Conservation (phyloP, 1,139 yeast species). For the Arxiozyma bovina region DNA sequence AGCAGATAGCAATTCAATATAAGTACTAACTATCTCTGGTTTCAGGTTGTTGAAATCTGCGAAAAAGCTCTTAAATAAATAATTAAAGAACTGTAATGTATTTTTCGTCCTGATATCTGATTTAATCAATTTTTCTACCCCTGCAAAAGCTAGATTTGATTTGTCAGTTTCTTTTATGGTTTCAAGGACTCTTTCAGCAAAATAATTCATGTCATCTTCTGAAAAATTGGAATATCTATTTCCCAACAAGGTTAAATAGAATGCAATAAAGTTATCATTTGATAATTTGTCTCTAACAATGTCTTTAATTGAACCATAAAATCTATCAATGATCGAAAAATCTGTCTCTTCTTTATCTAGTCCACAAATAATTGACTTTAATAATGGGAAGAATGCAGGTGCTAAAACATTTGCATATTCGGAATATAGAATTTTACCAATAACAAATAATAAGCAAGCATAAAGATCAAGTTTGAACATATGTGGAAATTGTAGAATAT, state of each 20-base stretch:
- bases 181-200: not conserved
- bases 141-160: not conserved
- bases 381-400: slow-evolving; percentile 47
- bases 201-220: slow-evolving; percentile 4
- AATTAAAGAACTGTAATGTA: not conserved
- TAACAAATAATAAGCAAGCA: slow-evolving; percentile 57
- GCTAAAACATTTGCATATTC: slow-evolving; percentile 34
- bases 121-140: not conserved
- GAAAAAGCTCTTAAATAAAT: not conserved
- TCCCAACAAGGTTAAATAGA: slow-evolving; percentile 14
- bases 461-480: slow-evolving; percentile 61
- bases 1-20: not conserved
- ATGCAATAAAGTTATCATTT: slow-evolving; percentile 15
- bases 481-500: slow-evolving; percentile 57
- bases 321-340: slow-evolving; percentile 48
- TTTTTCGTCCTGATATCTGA: not conserved
- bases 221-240: slow-evolving; percentile 17
- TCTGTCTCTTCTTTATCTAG: slow-evolving; percentile 33
- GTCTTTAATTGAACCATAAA: slow-evolving; percentile 39
- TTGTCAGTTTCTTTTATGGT: not conserved
- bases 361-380: slow-evolving; percentile 42
- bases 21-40: not conserved
- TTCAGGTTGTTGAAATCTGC: not conserved
- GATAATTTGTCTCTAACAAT: slow-evolving; percentile 16
- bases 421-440: slow-evolving; percentile 44